Percentiles rank a stretch among this genome's conserved stretches.
phyloP scores from a whole-genome alignment of 2,329 filamentous ascomycete species.

The Ophiocordyceps sinensis region DNA sequence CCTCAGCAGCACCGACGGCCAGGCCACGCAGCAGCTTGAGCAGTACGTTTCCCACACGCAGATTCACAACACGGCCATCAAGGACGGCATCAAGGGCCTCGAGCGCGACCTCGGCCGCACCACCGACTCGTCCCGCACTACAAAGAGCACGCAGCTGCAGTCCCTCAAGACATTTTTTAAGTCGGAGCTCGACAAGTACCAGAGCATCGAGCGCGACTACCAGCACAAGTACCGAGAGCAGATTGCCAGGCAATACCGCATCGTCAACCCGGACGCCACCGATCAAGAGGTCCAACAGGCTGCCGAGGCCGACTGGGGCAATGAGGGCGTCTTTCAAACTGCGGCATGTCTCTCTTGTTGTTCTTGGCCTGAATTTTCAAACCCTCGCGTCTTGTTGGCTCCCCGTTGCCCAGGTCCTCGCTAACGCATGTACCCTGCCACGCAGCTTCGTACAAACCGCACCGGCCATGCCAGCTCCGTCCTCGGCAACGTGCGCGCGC shows the following conservation, averaged over 20 bases:
- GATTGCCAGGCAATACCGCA: constrained; percentile 66
- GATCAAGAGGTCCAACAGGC: constrained; percentile 59
- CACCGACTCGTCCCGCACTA: constrained; percentile 39
- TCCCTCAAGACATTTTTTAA: constrained; percentile 60
- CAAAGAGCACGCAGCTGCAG: constrained; percentile 57
- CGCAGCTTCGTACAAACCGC: constrained; percentile 59
- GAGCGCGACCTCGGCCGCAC: constrained; percentile 57
- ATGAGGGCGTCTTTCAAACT: constrained; percentile 70
- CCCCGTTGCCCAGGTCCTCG: neutral
- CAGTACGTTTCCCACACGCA: constrained; percentile 55
- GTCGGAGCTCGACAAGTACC: constrained; percentile 55
- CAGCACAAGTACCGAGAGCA: constrained; percentile 59
- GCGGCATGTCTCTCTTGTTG: constrained; percentile 41
- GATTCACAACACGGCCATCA: constrained; percentile 59
- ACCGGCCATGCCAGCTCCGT: constrained; percentile 58
- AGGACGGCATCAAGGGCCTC: constrained; percentile 63
- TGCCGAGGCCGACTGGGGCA: constrained; percentile 55
- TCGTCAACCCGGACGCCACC: constrained; percentile 68
- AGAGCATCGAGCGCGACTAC: constrained; percentile 58
- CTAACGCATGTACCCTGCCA: neutral
- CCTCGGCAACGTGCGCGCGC: constrained; percentile 64
- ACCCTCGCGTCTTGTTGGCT: neutral
- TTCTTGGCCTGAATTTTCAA: neutral
- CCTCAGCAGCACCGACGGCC: constrained; percentile 48
- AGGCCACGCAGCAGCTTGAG: constrained; percentile 45